phyloP scores from a whole-genome alignment of 1,139 yeast species.

The Waltiozyma solani region DNA sequence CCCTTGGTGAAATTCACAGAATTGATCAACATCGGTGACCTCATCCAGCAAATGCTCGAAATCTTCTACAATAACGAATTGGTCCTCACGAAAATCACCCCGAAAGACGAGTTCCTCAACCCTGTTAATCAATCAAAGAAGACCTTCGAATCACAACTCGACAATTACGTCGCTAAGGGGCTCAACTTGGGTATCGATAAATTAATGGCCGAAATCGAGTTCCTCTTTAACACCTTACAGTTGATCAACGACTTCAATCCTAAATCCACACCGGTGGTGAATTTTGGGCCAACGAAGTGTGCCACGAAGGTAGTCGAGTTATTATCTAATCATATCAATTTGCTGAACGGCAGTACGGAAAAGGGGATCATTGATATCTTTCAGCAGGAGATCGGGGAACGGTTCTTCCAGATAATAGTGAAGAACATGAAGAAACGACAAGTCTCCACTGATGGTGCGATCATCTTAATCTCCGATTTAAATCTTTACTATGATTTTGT shows the following conservation, averaged over 20 bases:
- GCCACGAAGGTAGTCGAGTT: slow-evolving; percentile 54
- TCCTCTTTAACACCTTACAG: slow-evolving; percentile 39
- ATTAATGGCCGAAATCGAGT: slow-evolving; percentile 65
- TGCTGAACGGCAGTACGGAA: slow-evolving; percentile 78
- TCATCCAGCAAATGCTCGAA: slow-evolving; percentile 86
- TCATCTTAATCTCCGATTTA: slow-evolving; percentile 63
- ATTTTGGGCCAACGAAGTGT: slow-evolving; percentile 55
- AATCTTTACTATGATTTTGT: slow-evolving; percentile 72
- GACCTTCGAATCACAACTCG: slow-evolving; percentile 70
- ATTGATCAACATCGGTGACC: slow-evolving; percentile 83
- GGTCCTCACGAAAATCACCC: slow-evolving; percentile 47
- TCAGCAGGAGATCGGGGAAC: slow-evolving; percentile 86
- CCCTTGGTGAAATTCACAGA: slow-evolving; percentile 86
- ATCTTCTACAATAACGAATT: slow-evolving; percentile 87
- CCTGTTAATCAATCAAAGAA: slow-evolving; percentile 76
- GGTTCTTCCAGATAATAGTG: slow-evolving; percentile 70
- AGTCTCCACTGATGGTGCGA: slow-evolving; percentile 75
- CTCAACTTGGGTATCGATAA: slow-evolving; percentile 85
- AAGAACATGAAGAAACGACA: slow-evolving; percentile 61
- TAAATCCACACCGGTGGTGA: slow-evolving; percentile 22
- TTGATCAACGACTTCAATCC: slow-evolving; percentile 45
- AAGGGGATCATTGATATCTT: slow-evolving; percentile 83
- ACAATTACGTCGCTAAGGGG: slow-evolving; percentile 87
- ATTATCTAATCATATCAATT: slow-evolving; percentile 61
- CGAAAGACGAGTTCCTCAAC: slow-evolving; percentile 68